Evolutionary conservation across 2,329 filamentous ascomycete genomes (phyloP).

Genomic region (Talaromyces sp.): DNA sequence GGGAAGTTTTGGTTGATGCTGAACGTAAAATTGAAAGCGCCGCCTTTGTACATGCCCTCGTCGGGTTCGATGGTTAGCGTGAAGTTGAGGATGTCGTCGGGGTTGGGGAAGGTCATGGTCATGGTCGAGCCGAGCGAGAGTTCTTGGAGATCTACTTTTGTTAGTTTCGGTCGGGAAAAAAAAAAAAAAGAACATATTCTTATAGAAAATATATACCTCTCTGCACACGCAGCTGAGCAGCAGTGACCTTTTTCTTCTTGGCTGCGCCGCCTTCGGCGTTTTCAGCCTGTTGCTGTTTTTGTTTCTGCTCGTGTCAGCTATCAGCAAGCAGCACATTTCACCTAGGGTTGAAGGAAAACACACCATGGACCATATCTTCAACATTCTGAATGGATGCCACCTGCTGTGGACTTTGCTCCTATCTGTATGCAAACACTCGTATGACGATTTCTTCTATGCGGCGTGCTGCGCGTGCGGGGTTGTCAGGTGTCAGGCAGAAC

Average conservation of each 20-base stretch:
- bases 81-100: constrained; percentile 57
- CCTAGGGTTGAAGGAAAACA: constrained; percentile 18
- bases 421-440: not conserved
- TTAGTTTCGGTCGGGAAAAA: not conserved
- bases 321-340: constrained; percentile 17
- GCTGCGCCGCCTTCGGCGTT: constrained; percentile 77
- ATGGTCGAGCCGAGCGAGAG: constrained; percentile 52
- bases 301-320: constrained; percentile 26
- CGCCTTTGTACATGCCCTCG: constrained; percentile 76
- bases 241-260: constrained; percentile 98
- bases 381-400: constrained; percentile 60
- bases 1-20: constrained; percentile 92
- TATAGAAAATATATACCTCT: constrained; percentile 63
- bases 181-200: not conserved
- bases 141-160: constrained; percentile 39
- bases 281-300: constrained; percentile 97
- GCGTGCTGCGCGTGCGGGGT: not conserved
- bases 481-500: not conserved
- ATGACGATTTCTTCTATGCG: not conserved
- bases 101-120: constrained; percentile 53
- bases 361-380: constrained; percentile 99
- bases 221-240: constrained; percentile 90
- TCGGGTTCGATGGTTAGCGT: constrained; percentile 47
- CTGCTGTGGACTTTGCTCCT: not conserved
- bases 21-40: constrained; percentile 85